Evolutionary conservation across 176 grass and related monocot genomes (phyloP).

Genomic region (Guadua angustifolia): DNA sequence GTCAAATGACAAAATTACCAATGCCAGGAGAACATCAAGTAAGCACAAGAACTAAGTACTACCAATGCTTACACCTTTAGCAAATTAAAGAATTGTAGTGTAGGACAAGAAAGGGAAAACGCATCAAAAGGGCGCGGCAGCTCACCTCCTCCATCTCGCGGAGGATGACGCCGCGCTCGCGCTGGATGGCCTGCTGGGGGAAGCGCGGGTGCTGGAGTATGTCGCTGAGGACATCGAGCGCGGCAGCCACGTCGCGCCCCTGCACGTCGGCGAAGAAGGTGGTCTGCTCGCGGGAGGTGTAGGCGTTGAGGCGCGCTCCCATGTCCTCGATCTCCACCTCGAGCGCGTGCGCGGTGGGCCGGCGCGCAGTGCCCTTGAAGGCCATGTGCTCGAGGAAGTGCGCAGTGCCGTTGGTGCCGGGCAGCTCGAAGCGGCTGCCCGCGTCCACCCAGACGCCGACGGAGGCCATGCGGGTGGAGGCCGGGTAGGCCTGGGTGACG

Average conservation of each 20-base stretch:
- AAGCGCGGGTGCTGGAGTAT: conserved; percentile 87
- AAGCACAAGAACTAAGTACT: conserved; percentile 12
- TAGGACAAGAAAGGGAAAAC: neutral
- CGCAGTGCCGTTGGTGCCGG: conserved; percentile 91
- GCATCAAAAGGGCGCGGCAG: conserved; percentile 25
- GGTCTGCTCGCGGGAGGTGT: conserved; percentile 98
- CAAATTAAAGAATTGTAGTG: neutral
- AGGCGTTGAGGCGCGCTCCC: conserved; percentile 89
- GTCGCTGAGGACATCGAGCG: conserved; percentile 80
- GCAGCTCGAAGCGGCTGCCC: conserved; percentile 85
- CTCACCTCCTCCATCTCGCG: conserved; percentile 98
- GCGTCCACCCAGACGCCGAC: conserved; percentile 93
- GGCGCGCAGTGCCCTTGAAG: conserved; percentile 81
- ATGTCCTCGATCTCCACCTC: conserved; percentile 97
- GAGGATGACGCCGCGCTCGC: conserved; percentile 93
- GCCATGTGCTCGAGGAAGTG: conserved; percentile 99
- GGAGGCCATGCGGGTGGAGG: conserved; percentile 72
- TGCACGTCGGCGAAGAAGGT: conserved; percentile 96
- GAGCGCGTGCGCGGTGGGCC: conserved; percentile 64
- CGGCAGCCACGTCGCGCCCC: conserved; percentile 60
- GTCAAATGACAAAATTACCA: conserved; percentile 22
- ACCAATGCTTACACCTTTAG: neutral
- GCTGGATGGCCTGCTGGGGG: conserved; percentile 65
- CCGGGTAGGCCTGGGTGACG: conserved; percentile 71
- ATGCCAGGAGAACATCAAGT: neutral